Evolutionary conservation across 257 asterid genomes (phyloP).

Genomic region (Nemophila menziesii): DNA sequence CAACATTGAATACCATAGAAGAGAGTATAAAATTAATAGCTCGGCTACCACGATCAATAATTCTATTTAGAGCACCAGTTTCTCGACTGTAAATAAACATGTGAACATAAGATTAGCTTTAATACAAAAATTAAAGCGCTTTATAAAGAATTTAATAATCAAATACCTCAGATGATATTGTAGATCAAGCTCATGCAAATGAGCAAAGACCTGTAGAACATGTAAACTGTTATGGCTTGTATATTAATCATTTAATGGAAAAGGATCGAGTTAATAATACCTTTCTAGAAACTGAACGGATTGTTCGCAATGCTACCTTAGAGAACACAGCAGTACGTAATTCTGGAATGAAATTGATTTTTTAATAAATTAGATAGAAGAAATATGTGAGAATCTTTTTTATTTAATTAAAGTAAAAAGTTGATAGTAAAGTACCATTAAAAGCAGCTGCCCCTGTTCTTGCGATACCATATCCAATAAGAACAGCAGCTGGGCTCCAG

Average conservation of each 20-base stretch:
- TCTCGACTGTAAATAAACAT: conserved; percentile 59
- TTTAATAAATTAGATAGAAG: conserved; percentile 11
- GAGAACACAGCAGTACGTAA: conserved; percentile 92
- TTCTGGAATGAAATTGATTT: conserved; percentile 37
- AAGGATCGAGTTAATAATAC: conserved; percentile 22
- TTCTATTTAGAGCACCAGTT: conserved; percentile 93
- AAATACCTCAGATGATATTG: conserved; percentile 73
- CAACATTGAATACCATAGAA: conserved; percentile 90
- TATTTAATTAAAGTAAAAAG: conserved; percentile 21
- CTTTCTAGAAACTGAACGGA: conserved; percentile 86
- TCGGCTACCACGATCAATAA: conserved; percentile 96
- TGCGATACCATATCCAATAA: conserved; percentile 91
- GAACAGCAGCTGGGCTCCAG: conserved; percentile 81
- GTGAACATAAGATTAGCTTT: background rate
- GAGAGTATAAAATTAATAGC: conserved; percentile 95
- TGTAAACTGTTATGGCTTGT: conserved; percentile 8
- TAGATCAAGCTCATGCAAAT: conserved; percentile 72
- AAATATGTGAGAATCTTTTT: background rate
- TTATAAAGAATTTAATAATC: background rate
- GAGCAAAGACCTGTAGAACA: conserved; percentile 64
- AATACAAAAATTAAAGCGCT: background rate
- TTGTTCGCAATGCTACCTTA: conserved; percentile 88
- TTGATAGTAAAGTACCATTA: conserved; percentile 56
- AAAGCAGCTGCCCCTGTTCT: conserved; percentile 89
- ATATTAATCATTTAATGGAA: background rate